phyloP scores from a whole-genome alignment of 768 basidiomycete species.

The Podaxis sp. region DNA sequence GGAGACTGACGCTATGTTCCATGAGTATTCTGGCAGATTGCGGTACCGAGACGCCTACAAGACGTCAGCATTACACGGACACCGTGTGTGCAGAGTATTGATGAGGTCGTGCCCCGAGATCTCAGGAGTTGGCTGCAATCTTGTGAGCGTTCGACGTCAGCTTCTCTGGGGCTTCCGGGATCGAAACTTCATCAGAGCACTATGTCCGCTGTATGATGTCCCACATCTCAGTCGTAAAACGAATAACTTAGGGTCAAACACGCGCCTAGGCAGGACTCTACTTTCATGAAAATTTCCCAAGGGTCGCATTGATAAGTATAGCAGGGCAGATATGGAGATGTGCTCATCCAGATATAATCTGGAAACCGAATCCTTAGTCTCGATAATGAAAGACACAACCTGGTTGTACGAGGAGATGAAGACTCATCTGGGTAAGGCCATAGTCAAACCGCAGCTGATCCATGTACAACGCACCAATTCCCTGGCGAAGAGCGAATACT shows the following conservation, averaged over 20 bases:
- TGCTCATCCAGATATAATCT: not conserved
- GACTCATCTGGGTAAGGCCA: not conserved
- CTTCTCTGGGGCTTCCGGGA: not conserved
- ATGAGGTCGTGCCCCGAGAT: not conserved
- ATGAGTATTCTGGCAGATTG: not conserved
- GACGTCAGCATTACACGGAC: not conserved
- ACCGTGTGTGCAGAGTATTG: not conserved
- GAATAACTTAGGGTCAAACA: too few relatives aligned
- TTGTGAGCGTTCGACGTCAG: not conserved
- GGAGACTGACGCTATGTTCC: not conserved
- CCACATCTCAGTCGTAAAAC: too few relatives aligned
- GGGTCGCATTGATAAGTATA: conserved; percentile 9
- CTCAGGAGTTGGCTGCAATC: not conserved
- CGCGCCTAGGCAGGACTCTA: not conserved
- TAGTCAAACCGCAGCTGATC: not conserved
- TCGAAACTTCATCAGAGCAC: not conserved
- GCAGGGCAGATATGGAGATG: not conserved
- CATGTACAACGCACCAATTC: not conserved
- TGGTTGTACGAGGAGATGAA: not conserved
- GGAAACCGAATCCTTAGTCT: not conserved
- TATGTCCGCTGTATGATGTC: too few relatives aligned
- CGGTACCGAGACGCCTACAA: not conserved
- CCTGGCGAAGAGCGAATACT: not conserved
- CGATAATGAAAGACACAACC: not conserved
- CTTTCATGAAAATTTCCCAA: not conserved